Evolutionary conservation across 192 early-diverging fungal species (phyloP).

Genomic region (Pecoramyces ruminantium): DNA sequence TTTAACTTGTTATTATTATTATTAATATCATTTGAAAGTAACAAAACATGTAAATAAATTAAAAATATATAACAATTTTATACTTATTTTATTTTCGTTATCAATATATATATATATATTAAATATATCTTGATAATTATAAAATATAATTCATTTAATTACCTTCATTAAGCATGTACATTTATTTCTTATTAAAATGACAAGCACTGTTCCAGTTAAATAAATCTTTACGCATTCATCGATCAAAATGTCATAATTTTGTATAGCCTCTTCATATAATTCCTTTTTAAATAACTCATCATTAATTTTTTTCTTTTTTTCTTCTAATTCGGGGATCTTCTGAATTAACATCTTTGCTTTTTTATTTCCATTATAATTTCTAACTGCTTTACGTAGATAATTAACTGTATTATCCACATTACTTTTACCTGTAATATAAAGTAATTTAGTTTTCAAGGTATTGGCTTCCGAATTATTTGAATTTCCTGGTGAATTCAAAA

Average conservation of each 20-base stretch:
- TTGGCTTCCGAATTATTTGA: background rate
- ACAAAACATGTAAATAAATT: too few species aligned
- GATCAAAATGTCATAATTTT: background rate
- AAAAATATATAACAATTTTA: too few species aligned
- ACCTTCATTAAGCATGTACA: background rate
- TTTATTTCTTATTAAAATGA: background rate
- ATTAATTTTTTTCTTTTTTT: background rate
- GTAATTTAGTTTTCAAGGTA: background rate
- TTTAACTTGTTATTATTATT: background rate
- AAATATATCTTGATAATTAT: too few species aligned
- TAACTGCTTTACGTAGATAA: background rate
- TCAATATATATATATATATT: too few species aligned
- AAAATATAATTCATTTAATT: background rate
- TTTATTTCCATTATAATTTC: background rate
- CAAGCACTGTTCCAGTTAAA: background rate
- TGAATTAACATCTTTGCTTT: background rate
- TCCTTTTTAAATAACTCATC: background rate
- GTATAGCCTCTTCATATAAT: background rate
- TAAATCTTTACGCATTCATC: background rate
- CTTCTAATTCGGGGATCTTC: background rate
- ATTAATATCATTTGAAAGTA: too few species aligned
- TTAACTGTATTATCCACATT: background rate
- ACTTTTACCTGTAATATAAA: background rate
- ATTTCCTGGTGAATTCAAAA: background rate
- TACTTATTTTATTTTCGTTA: too few species aligned